These are phyloP conservation scores for Diplotaxis tenuifolia DNA, from an alignment of 345 rosid genomes.

Conservation along the genomic window DNA sequence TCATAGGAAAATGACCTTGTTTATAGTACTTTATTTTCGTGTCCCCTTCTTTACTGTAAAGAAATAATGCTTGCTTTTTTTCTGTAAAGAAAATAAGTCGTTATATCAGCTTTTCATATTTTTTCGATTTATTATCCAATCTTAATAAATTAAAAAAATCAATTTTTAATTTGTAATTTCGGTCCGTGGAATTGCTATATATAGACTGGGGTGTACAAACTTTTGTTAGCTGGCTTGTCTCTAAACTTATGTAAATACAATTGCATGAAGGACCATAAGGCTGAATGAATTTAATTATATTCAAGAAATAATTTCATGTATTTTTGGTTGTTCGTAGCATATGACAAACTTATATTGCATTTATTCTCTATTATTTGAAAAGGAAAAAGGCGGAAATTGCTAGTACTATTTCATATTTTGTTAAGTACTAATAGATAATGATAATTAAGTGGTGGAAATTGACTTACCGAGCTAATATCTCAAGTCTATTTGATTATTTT, in stretches of 20 bases:
- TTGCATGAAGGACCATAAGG: constrained; percentile 32
- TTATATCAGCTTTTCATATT: neutral
- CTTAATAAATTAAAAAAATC: neutral
- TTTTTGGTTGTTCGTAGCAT: constrained; percentile 14
- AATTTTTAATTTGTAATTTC: neutral
- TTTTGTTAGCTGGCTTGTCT: constrained; percentile 33
- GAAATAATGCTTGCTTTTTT: neutral
- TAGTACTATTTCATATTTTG: too few species aligned
- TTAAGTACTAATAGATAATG: constrained; percentile 1
- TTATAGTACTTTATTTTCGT: constrained; percentile 6
- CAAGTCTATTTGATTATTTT: neutral
- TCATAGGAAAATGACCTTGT: constrained; percentile 16
- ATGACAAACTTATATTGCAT: neutral
- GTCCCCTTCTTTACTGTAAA: neutral
- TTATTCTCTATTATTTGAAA: too few species aligned
- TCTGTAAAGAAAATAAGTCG: neutral
- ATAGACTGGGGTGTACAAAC: constrained; percentile 31
- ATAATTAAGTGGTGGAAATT: constrained; percentile 9
- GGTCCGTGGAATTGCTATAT: constrained; percentile 31
- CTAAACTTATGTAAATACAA: constrained; percentile 20
- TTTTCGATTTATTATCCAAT: neutral
- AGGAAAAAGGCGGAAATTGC: too few species aligned
- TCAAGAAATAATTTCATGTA: neutral
- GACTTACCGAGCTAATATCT: neutral
- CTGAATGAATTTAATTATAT: constrained; percentile 17